These are phyloP conservation scores for Lithospermum erythrorhizon DNA, from an alignment of 257 asterid genomes.

Conservation along the genomic window DNA sequence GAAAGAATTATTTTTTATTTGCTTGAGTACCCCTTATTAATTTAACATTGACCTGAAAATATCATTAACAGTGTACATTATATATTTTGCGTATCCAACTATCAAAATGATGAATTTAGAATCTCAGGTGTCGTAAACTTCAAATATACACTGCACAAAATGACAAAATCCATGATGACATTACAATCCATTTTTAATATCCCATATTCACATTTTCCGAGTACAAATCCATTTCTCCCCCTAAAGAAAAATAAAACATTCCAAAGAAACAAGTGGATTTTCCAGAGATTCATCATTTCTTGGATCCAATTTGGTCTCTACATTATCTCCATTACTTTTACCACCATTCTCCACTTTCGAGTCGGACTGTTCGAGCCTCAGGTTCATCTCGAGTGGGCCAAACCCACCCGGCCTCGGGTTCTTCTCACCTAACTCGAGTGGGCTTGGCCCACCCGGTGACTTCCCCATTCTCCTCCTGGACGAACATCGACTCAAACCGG, in stretches of 20 bases:
- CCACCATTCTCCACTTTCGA: too few species aligned
- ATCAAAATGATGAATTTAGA: too few species aligned
- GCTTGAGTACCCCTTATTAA: too few species aligned
- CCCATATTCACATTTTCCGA: background rate
- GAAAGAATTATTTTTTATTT: too few species aligned
- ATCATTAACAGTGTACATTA: too few species aligned
- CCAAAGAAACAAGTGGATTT: conserved; percentile 92
- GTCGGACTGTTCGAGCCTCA: too few species aligned
- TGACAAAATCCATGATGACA: too few species aligned
- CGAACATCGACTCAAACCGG: conserved; percentile 31
- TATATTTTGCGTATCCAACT: too few species aligned
- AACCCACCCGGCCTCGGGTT: conserved; percentile 39
- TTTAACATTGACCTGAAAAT: too few species aligned
- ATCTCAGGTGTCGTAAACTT: too few species aligned
- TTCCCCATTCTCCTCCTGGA: conserved; percentile 44
- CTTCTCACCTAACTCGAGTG: conserved; percentile 39
- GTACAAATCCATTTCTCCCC: background rate
- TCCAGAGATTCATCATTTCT: conserved; percentile 57
- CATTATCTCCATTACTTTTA: too few species aligned
- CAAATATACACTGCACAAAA: too few species aligned
- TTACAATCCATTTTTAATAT: background rate
- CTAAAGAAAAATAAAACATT: conserved; percentile 80
- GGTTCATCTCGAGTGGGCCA: conserved; percentile 27
- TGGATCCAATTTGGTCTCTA: conserved; percentile 31
- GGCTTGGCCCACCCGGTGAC: conserved; percentile 51